Conservation (phyloP, 768 basidiomycete species). For the Suillus occidentalis region DNA sequence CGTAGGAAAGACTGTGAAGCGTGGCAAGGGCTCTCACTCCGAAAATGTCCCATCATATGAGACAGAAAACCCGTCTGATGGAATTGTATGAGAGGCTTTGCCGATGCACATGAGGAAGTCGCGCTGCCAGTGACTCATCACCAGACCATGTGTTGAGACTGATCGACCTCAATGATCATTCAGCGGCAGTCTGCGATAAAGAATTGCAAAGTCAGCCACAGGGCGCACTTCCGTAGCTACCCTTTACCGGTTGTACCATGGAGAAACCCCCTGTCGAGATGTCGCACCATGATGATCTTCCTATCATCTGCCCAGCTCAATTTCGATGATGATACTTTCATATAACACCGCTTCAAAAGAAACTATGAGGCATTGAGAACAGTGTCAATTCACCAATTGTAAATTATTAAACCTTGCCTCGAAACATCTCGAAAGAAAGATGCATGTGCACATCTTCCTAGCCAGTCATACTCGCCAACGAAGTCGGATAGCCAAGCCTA, state of each 20-base stretch:
- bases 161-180: too few species aligned
- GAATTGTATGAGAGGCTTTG: not conserved
- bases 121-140: too few species aligned
- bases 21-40: not conserved
- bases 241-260: not conserved
- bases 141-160: too few species aligned
- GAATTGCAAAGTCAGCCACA: too few species aligned
- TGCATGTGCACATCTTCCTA: not conserved
- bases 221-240: not conserved
- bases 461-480: not conserved
- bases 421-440: not conserved
- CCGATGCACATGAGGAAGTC: too few species aligned
- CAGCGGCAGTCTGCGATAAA: too few species aligned
- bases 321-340: not conserved
- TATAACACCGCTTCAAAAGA: too few species aligned
- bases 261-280: not conserved
- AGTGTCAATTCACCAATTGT: not conserved
- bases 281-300: not conserved
- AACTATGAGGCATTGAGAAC: not conserved
- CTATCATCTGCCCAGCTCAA: not conserved
- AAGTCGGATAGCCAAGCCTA: not conserved
- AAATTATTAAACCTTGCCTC: not conserved
- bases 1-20: slow-evolving; percentile 1
- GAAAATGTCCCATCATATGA: not conserved
- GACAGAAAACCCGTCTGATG: slow-evolving; percentile 15